These are phyloP conservation scores for Skeletonema marinoi DNA, from an alignment of 108 stramenopile species.

Conservation along the genomic window DNA sequence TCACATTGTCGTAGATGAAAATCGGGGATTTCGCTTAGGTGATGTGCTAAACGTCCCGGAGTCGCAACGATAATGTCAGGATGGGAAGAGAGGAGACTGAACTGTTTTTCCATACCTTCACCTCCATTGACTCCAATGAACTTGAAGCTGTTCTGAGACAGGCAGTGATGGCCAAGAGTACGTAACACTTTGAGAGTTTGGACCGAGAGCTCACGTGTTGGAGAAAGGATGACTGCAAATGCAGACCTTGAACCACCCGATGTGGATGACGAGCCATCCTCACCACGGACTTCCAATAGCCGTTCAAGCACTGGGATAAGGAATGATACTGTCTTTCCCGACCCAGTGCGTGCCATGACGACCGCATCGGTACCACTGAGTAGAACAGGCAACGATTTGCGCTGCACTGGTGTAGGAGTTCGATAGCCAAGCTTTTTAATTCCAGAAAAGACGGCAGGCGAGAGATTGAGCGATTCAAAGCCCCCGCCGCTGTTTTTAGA, in stretches of 20 bases:
- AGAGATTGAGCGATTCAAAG: slow-evolving; percentile 84
- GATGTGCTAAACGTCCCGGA: slow-evolving; percentile 97
- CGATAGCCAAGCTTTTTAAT: slow-evolving; percentile 94
- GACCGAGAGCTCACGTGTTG: slow-evolving; percentile 94
- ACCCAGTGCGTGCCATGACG: slow-evolving; percentile 96
- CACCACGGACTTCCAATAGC: slow-evolving; percentile 56
- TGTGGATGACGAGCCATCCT: background rate
- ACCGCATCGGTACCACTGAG: slow-evolving; percentile 91
- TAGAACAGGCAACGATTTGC: slow-evolving; percentile 91
- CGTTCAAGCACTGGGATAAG: slow-evolving; percentile 93
- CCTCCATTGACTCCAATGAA: slow-evolving; percentile 96
- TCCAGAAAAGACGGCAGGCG: slow-evolving; percentile 74
- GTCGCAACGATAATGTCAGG: slow-evolving; percentile 98
- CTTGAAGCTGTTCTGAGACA: slow-evolving; percentile 30
- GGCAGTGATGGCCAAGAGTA: slow-evolving; percentile 76
- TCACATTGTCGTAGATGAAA: slow-evolving; percentile 83
- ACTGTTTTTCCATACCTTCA: slow-evolving; percentile 96
- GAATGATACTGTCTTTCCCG: slow-evolving; percentile 97
- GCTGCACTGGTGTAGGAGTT: slow-evolving; percentile 97
- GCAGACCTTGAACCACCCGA: slow-evolving; percentile 27
- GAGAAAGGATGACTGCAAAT: slow-evolving; percentile 89
- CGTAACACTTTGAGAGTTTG: slow-evolving; percentile 90
- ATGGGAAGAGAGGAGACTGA: slow-evolving; percentile 81
- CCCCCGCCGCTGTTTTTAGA: slow-evolving; percentile 56
- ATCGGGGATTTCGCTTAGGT: slow-evolving; percentile 94